These are phyloP conservation scores for Pleurozium schreberi DNA, from an alignment of 225 moss, liverwort and hornwort genomes.

Conservation along the genomic window DNA sequence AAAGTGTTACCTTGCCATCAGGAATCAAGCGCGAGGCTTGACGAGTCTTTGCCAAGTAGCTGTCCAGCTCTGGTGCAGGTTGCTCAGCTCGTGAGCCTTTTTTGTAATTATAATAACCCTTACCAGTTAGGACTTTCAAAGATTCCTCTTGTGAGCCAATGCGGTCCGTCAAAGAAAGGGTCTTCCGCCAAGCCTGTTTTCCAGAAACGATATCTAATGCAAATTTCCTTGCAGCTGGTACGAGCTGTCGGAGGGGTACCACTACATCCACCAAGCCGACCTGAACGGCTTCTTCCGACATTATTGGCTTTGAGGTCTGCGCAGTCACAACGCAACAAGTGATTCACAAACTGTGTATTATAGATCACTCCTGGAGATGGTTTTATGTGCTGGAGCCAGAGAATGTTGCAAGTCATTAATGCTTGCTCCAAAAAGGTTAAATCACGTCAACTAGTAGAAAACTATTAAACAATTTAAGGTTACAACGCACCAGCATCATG, in stretches of 20 bases:
- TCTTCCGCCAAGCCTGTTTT: constrained; percentile 49
- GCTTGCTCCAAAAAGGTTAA: not conserved
- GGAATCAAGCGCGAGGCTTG: constrained; percentile 32
- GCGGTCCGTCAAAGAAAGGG: constrained; percentile 50
- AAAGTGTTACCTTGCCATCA: constrained; percentile 34
- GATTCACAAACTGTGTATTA: not conserved
- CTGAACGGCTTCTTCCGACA: constrained; percentile 49
- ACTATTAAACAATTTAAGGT: not conserved
- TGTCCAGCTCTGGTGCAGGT: constrained; percentile 62
- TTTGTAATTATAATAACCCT: constrained; percentile 66
- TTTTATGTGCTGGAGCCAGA: not conserved
- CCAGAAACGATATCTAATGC: constrained; percentile 61
- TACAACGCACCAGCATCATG: constrained; percentile 69
- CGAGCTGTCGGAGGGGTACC: constrained; percentile 40
- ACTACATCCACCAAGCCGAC: constrained; percentile 67
- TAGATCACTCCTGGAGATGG: not conserved
- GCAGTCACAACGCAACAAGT: not conserved
- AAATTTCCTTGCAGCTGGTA: constrained; percentile 41
- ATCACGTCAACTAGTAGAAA: not conserved
- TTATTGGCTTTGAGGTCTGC: constrained; percentile 54
- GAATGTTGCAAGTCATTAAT: not conserved
- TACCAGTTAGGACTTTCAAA: constrained; percentile 47
- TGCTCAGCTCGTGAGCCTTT: constrained; percentile 56
- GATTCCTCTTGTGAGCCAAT: constrained; percentile 49
- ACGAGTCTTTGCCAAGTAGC: constrained; percentile 47